Conservation (phyloP, 2,329 filamentous ascomycete genomes). For the Seiridium cupressi region DNA sequence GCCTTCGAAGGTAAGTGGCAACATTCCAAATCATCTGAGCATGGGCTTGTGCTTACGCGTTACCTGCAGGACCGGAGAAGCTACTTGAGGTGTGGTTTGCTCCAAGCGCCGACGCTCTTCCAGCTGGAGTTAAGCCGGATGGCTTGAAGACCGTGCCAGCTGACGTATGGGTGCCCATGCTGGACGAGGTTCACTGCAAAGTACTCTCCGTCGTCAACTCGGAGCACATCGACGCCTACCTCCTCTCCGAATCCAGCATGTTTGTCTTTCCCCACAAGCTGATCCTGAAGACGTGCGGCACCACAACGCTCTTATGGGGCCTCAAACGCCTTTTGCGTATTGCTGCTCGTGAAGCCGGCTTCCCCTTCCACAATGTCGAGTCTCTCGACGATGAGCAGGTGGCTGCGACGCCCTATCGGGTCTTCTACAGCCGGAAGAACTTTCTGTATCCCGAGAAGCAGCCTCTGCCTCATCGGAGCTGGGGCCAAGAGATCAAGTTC, state of each 20-base stretch:
- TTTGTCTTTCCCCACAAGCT: conserved; percentile 99
- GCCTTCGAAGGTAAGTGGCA: conserved; percentile 78
- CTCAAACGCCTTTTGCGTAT: conserved; percentile 91
- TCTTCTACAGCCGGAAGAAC: conserved; percentile 99
- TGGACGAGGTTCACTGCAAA: conserved; percentile 98
- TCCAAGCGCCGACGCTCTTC: conserved; percentile 71
- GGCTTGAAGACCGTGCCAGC: conserved; percentile 84
- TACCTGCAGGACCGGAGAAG: conserved; percentile 79
- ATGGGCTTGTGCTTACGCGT: neutral
- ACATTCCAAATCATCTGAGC: too few relatives aligned
- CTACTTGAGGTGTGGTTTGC: conserved; percentile 98
- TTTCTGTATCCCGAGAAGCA: conserved; percentile 95
- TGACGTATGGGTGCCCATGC: conserved; percentile 92
- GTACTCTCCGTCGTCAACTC: conserved; percentile 92
- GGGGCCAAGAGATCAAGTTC: conserved; percentile 92
- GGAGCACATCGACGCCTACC: conserved; percentile 91
- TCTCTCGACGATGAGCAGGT: conserved; percentile 66
- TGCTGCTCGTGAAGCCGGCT: conserved; percentile 83
- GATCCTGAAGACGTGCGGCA: conserved; percentile 97
- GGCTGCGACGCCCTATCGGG: conserved; percentile 85
- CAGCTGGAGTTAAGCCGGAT: conserved; percentile 65
- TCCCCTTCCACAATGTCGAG: conserved; percentile 73
- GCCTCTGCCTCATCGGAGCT: conserved; percentile 91
- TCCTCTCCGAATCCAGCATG: conserved; percentile 99
- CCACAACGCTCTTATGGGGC: conserved; percentile 87